Conservation (phyloP, 164 flowering plant genomes). For the Vitis rupestris region DNA sequence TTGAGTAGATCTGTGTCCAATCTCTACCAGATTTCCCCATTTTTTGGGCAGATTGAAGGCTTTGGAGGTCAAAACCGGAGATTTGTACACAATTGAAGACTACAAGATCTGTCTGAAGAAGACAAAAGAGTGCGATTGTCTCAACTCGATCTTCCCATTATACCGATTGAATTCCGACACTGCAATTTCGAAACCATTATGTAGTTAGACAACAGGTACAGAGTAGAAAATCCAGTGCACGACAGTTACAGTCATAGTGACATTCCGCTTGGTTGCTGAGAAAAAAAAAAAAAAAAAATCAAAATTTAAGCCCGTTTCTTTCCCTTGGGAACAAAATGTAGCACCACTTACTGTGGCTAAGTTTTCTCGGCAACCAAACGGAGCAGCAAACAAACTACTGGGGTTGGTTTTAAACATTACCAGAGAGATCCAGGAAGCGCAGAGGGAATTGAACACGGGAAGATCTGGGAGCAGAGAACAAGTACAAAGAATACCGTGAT, state of each 20-base stretch:
- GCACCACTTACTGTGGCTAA: no score
- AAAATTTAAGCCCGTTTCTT: no score
- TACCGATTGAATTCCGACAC: neutral
- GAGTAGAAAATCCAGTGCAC: no score
- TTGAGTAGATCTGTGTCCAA: slow-evolving; percentile 90
- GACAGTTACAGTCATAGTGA: no score
- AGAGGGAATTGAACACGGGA: neutral
- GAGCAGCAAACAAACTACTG: neutral
- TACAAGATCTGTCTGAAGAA: neutral
- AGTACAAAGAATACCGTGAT: no score
- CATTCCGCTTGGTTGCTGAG: slow-evolving; percentile 1
- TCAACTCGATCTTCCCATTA: no score
- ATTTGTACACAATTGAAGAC: neutral
- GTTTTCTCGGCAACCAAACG: slow-evolving; percentile 5
- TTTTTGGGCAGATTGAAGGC: neutral
- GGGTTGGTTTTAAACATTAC: neutral
- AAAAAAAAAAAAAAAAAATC: neutral
- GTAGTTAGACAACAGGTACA: neutral
- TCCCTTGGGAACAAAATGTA: no score
- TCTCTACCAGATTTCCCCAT: slow-evolving; percentile 71
- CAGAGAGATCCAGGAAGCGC: neutral
- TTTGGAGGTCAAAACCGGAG: slow-evolving; percentile 11
- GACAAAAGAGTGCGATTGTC: no score
- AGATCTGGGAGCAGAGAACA: neutral
- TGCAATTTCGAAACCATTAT: neutral